A percentile compares a stretch with the other conserved stretches of the same genome.
phyloP scores from a whole-genome alignment of 768 basidiomycete genomes.

The Trametes sanguinea region DNA sequence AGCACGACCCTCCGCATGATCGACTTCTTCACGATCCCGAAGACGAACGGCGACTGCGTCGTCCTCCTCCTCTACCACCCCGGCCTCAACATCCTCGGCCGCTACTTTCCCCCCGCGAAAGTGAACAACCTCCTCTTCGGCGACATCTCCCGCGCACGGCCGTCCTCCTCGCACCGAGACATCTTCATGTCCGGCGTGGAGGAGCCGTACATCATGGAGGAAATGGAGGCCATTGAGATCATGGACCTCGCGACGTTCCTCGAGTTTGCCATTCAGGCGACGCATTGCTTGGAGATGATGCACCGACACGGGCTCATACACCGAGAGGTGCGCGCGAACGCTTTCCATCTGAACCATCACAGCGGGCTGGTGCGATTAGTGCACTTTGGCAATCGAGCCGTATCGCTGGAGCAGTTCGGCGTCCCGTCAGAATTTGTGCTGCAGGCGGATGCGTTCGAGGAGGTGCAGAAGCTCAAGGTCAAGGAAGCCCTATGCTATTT shows the following conservation, averaged over 20 bases:
- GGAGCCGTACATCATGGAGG: conserved; percentile 49
- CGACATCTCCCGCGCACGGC: conserved; percentile 47
- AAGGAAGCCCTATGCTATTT: conserved; percentile 77
- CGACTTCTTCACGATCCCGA: conserved; percentile 69
- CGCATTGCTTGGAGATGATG: conserved; percentile 67
- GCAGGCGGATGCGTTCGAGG: conserved; percentile 50
- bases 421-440: conserved; percentile 72
- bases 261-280: conserved; percentile 79
- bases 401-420: conserved; percentile 70
- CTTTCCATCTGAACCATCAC: conserved; percentile 72
- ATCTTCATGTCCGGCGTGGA: conserved; percentile 51
- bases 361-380: conserved; percentile 69
- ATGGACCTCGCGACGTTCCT: conserved; percentile 80
- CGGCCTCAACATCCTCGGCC: conserved; percentile 65
- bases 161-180: conserved; percentile 49
- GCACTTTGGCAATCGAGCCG: conserved; percentile 74
- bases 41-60: conserved; percentile 63
- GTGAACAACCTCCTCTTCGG: conserved; percentile 68
- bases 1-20: conserved; percentile 58
- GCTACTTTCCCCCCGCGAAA: conserved; percentile 68
- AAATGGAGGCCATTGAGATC: conserved; percentile 61
- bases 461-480: conserved; percentile 65
- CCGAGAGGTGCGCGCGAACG: conserved; percentile 77
- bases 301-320: conserved; percentile 62
- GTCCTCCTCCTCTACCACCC: conserved; percentile 74